Evolutionary conservation across 2,329 filamentous ascomycete species (phyloP).

Genomic region (Diaporthe vexans): DNA sequence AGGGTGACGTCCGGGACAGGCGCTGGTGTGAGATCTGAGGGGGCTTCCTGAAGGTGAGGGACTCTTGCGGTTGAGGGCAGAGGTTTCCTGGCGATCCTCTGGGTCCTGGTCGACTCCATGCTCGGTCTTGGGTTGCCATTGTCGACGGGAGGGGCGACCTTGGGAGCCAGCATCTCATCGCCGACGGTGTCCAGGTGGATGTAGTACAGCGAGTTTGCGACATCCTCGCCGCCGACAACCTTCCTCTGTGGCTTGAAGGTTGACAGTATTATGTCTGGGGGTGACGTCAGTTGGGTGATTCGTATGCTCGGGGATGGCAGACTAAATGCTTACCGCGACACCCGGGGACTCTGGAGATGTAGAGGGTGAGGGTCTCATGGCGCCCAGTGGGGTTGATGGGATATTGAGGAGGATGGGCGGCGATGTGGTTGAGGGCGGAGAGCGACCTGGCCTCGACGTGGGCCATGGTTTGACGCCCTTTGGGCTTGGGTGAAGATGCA

Average conservation of each 20-base stretch:
- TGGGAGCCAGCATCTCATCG: conserved; percentile 58
- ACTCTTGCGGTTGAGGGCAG: conserved; percentile 54
- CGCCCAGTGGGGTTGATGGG: conserved; percentile 80
- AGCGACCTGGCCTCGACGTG: conserved; percentile 86
- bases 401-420: conserved; percentile 88
- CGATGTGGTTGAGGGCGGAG: conserved; percentile 82
- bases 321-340: conserved; percentile 76
- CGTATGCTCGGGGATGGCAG: conserved; percentile 36
- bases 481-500: too few relatives aligned
- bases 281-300: conserved; percentile 39
- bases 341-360: conserved; percentile 93
- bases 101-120: conserved; percentile 56
- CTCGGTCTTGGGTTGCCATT: conserved; percentile 57
- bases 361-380: conserved; percentile 82
- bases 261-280: conserved; percentile 88
- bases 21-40: neutral
- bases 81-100: conserved; percentile 66
- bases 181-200: conserved; percentile 81
- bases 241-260: conserved; percentile 90
- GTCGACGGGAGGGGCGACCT: conserved; percentile 46
- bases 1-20: neutral
- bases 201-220: conserved; percentile 91
- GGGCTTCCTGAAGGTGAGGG: conserved; percentile 18
- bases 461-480: conserved; percentile 40
- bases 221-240: conserved; percentile 89